Base-by-base conservation (phyloP, 192 early-diverging fungal species). In the Entomortierella beljakovae region DNA sequence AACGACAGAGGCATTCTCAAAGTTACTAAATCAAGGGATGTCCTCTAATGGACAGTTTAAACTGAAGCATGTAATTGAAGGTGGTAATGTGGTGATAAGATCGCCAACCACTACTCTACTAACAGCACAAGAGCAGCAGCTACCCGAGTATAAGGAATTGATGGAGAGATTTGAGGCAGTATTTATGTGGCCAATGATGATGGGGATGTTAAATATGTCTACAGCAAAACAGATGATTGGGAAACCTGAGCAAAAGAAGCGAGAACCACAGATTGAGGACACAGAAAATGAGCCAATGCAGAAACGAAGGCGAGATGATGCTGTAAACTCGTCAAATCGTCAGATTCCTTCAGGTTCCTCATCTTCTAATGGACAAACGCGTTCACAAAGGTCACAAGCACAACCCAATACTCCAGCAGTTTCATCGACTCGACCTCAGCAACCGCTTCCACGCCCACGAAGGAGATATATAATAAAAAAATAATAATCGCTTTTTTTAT, bases 151-250 rank as follows among this genome's bases (percentile, higher is more conserved):
- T 32, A 28, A 22, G 4, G 74, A 77, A 37, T 25, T 77, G 34
- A 60, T 55, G 11, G 74, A 68, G 35, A 50, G 74, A 40, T 69
- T 77, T 23, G 74, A 77, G 55, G 28, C 74, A 9, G 46, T 51
- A 23, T 77, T 77, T 20, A 63, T 64, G 61, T 77, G 74, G 74
- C 74, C 74, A 6, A 64, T 68, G 55, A 28, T 77, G 55, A 29
- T 64, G 43, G 74, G 74, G 8, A 77, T 77, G 74, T 28, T 77
- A 29, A 20, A 77, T 55, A 68, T 68, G 65, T 60, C n/a, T 4
- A 29, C 29, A 11, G 66, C 65, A 6, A 29, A 46, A 18, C 35
- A 62, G 23, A 15, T 53, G 46, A 61, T 69, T 42, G 10, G 11
- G 1, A 32, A n/a, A n/a, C n/a, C n/a, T 31, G n/a, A 23, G 16